Conservation (phyloP, 2,329 filamentous ascomycete species). For the Chrysoporthe puriensis region DNA sequence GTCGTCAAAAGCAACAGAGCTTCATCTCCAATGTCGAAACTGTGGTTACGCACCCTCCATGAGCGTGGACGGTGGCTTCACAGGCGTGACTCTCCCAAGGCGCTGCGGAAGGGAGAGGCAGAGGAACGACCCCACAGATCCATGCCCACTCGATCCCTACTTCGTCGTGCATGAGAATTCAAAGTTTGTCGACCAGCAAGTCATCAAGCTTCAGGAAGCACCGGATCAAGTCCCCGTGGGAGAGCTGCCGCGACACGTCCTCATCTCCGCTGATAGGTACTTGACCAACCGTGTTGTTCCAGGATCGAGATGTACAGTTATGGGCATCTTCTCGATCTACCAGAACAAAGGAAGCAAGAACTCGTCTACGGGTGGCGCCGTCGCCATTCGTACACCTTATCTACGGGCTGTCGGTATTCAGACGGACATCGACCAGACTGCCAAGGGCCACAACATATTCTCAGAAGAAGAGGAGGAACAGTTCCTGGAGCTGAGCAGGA, state of each 20-base stretch:
- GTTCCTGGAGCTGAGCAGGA: slow-evolving; percentile 85
- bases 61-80: slow-evolving; percentile 81
- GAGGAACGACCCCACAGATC: slow-evolving; percentile 68
- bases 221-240: slow-evolving; percentile 97
- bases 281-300: slow-evolving; percentile 94
- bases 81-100: slow-evolving; percentile 82
- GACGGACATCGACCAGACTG: slow-evolving; percentile 85
- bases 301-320: slow-evolving; percentile 90
- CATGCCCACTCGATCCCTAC: slow-evolving; percentile 92
- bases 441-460: slow-evolving; percentile 82
- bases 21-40: slow-evolving; percentile 86
- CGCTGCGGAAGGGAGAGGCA: slow-evolving; percentile 68
- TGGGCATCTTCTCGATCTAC: slow-evolving; percentile 98
- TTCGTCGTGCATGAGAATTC: slow-evolving; percentile 95
- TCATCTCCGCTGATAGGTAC: slow-evolving; percentile 95
- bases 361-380: slow-evolving; percentile 73
- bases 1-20: slow-evolving; percentile 88
- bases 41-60: slow-evolving; percentile 76
- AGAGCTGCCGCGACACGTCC: slow-evolving; percentile 90
- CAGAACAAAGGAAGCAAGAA: slow-evolving; percentile 87
- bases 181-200: slow-evolving; percentile 94
- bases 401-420: slow-evolving; percentile 90
- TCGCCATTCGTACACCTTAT: slow-evolving; percentile 95
- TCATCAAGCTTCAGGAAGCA: slow-evolving; percentile 96
- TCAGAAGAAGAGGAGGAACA: slow-evolving; percentile 97